Base-by-base conservation (phyloP, 2,329 filamentous ascomycete genomes). In the Myriangium duriaei region DNA sequence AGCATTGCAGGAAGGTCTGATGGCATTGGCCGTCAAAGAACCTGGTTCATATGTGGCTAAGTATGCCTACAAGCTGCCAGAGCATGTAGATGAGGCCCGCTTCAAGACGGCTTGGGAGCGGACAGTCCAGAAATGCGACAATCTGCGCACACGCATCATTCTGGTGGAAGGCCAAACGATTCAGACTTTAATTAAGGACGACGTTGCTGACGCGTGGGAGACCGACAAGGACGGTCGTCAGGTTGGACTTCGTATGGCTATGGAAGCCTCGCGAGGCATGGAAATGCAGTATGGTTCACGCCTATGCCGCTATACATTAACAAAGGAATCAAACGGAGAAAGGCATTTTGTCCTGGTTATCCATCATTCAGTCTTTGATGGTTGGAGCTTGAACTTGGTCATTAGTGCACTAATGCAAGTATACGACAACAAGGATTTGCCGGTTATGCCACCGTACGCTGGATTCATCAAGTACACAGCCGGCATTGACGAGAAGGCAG, bases 1-100 rank as follows among this genome's bases (percentile, higher is more conserved):
- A 3, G 69, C 76, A 11, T 64, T 91, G 9, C 87, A 95, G 50
- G 62, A 70, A 21, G 35, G 26, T 19, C 11, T 37, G 11, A 21
- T 37, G 28, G 35, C 35, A 2, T 9, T 30, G n/a, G 29, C 35
- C 11, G 12, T 31, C 11, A 28, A n/a, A 11, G 12, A 16, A 11
- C 35, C 35, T 16, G 15, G 14, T 14, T 17, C n/a, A 10, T 37
- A 37, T 12, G 12, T 31, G 9, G 16, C 28, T 15, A 14, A 12
- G 15, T 28, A 37, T 11, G 26, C 7, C 6, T 17, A 30, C 4
- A 18, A 11, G 11, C n/a, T 37, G 35, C 26, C 29, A n/a, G 11
- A 13, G 2, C 12, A 24, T 11, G n/a, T 37, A 4, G 35, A 37
- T 14, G 10, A 17, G n/a, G 11, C 15, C 12, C 35, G 15, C 2